phyloP scores from a whole-genome alignment of 352 stramenopile genomes.

The Pythium biforme region DNA sequence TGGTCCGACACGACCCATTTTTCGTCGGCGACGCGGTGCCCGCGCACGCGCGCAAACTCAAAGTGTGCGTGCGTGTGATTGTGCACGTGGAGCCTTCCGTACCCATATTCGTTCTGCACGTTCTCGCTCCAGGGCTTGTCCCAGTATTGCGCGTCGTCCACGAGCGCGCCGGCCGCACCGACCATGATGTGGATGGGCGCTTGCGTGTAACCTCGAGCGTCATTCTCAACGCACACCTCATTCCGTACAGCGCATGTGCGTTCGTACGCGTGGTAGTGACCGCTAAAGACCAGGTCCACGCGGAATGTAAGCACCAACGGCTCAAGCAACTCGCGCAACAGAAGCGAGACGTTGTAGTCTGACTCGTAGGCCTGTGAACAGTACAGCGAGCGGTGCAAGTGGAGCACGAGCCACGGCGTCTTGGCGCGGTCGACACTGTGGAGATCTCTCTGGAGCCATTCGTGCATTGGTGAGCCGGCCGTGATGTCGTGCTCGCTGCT shows the following conservation, averaged over 20 bases:
- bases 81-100: slow-evolving; percentile 30
- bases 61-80: slow-evolving; percentile 30
- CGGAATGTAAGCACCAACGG: slow-evolving; percentile 24
- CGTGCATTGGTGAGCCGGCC: slow-evolving; percentile 19
- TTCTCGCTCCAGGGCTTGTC: slow-evolving; percentile 23
- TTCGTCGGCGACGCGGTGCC: slow-evolving; percentile 7
- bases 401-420: slow-evolving; percentile 31
- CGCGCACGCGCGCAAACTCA: slow-evolving; percentile 26
- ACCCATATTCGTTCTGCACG: slow-evolving; percentile 27
- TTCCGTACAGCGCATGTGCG: slow-evolving; percentile 25
- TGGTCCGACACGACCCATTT: slow-evolving; percentile 32
- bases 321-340: slow-evolving; percentile 24
- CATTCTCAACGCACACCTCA: not conserved
- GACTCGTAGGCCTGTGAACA: slow-evolving; percentile 14
- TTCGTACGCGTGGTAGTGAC: slow-evolving; percentile 36
- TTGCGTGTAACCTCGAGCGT: slow-evolving; percentile 10
- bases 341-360: slow-evolving; percentile 17
- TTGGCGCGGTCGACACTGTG: slow-evolving; percentile 3
- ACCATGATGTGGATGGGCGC: slow-evolving; percentile 33
- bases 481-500: slow-evolving; percentile 33
- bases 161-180: slow-evolving; percentile 23
- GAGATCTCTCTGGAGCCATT: slow-evolving; percentile 31
- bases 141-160: slow-evolving; percentile 26
- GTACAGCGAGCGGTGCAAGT: slow-evolving; percentile 26
- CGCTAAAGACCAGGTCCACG: slow-evolving; percentile 30